Base-by-base conservation (phyloP, 2,329 filamentous ascomycete genomes). In the Aspergillus fructus region DNA sequence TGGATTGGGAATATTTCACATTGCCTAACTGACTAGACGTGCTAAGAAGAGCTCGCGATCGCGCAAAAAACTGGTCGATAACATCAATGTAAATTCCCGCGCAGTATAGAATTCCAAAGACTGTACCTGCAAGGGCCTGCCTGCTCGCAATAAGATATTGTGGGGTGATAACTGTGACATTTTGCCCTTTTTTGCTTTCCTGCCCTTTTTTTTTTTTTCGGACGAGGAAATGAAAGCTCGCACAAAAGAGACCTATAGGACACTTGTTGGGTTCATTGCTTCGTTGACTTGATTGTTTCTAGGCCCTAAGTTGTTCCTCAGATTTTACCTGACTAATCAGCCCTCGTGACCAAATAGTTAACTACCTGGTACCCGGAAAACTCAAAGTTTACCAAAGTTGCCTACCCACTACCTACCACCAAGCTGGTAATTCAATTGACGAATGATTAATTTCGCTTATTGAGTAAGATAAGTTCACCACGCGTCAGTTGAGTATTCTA, bases 71-170 rank as follows among this genome's bases (percentile, higher is more conserved):
- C 55, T 63, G 49, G 17, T 46, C 6, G 17, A 34, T 5, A 34
- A 52, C 27, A 47, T 50, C 48, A 55, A 33, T 27, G 8, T 17
- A n/a, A 49, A 27, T 48, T 23, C 24, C 3, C 47, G 17, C n/a
- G 23, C 30, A 27, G 34, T 9, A 34, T 47, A 30, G 37, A 21
- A 5, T 33, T 41, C 39, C 39, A 15, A 40, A 11, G 21, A 47
- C 13, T 19, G 42, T 61, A 63, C 61, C 59, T 59, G 61, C 9
- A 59, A 54, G 33, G 49, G 55, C 33, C 49, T 59, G 45, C 49
- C 33, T 24, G 37, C 43, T n/a, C 52, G 33, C 15, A 48, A 15
- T 15, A 63, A 40, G 11, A 53, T 47, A 2, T 46, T 49, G 15
- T 46, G 5, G 34, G 56, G 52, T 12, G 59, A 51, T 15, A 50